Conservation (phyloP, 176 grass and related monocot genomes). For the Rhynchospora tenuis region DNA sequence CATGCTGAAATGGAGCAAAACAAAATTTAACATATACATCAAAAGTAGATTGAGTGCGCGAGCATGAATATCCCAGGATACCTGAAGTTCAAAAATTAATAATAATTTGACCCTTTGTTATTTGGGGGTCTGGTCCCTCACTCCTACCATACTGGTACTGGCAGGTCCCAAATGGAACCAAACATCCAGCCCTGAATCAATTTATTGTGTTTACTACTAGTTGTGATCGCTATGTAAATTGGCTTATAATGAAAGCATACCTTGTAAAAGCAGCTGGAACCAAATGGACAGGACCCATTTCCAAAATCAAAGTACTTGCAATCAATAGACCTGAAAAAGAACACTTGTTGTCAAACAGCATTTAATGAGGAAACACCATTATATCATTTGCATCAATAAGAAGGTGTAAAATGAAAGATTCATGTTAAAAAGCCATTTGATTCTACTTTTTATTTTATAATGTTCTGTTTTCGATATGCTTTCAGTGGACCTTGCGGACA, state of each 20-base stretch:
- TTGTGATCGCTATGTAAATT: not conserved
- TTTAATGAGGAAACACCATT: not conserved
- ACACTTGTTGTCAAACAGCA: slow-evolving; percentile 13
- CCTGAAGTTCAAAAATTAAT: not conserved
- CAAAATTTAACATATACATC: not conserved
- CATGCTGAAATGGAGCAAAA: slow-evolving; percentile 56
- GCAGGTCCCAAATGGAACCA: not conserved
- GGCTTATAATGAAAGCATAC: slow-evolving; percentile 28
- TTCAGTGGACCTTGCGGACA: not conserved
- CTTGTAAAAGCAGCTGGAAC: slow-evolving; percentile 86
- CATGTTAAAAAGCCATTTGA: not conserved
- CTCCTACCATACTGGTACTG: not conserved
- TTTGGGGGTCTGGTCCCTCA: not conserved
- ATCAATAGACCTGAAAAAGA: slow-evolving; percentile 68
- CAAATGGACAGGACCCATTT: slow-evolving; percentile 73
- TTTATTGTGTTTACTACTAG: not conserved
- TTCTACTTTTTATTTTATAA: not conserved
- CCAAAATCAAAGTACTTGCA: slow-evolving; percentile 96
- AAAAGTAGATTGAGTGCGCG: not conserved
- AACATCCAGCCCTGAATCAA: not conserved
- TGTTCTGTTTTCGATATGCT: not conserved
- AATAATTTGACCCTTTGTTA: not conserved
- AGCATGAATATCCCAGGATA: not conserved
- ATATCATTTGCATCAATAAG: not conserved
- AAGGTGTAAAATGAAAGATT: not conserved